Percentiles rank a stretch among this genome's conserved stretches.
These are phyloP conservation scores for Talaromyces liani DNA, from an alignment of 495 filamentous ascomycete species.

Conservation along the genomic window DNA sequence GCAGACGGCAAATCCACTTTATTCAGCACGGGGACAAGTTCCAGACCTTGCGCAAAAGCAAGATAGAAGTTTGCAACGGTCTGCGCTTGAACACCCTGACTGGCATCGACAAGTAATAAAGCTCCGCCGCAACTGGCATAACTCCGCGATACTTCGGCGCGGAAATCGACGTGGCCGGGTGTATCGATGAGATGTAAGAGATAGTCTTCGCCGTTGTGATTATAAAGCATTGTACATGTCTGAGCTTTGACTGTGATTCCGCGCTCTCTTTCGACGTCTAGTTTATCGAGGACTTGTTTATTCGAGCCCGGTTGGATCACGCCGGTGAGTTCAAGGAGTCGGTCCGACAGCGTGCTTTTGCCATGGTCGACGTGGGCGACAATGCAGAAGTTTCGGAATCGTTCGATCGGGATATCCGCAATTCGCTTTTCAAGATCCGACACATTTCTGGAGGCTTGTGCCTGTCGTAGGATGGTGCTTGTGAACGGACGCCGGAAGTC, in stretches of 20 bases:
- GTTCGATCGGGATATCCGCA: conserved; percentile 76
- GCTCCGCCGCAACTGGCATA: conserved; percentile 96
- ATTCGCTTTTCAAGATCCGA: conserved; percentile 74
- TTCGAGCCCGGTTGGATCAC: conserved; percentile 83
- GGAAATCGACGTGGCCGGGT: conserved; percentile 95
- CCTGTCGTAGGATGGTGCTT: conserved; percentile 27
- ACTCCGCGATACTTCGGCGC: conserved; percentile 87
- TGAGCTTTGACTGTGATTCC: conserved; percentile 99
- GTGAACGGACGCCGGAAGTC: conserved; percentile 29
- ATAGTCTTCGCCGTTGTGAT: conserved; percentile 77
- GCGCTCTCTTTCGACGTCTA: conserved; percentile 91
- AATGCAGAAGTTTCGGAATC: conserved; percentile 94
- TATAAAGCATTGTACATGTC: conserved; percentile 96
- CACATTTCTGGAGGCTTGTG: conserved; percentile 26
- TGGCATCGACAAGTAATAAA: conserved; percentile 84
- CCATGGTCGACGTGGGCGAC: conserved; percentile 99
- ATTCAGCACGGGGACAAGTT: conserved; percentile 87
- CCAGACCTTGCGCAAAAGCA: conserved; percentile 83
- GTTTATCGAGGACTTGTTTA: conserved; percentile 93
- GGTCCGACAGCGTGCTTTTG: conserved; percentile 88
- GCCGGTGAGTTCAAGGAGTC: conserved; percentile 88
- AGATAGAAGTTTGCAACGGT: conserved; percentile 98
- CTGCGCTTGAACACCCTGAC: conserved; percentile 87
- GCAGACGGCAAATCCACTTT: conserved; percentile 90
- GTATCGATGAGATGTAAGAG: conserved; percentile 94